Conservation (phyloP, 352 stramenopile genomes). For the Salisapilia sapeloensis region DNA sequence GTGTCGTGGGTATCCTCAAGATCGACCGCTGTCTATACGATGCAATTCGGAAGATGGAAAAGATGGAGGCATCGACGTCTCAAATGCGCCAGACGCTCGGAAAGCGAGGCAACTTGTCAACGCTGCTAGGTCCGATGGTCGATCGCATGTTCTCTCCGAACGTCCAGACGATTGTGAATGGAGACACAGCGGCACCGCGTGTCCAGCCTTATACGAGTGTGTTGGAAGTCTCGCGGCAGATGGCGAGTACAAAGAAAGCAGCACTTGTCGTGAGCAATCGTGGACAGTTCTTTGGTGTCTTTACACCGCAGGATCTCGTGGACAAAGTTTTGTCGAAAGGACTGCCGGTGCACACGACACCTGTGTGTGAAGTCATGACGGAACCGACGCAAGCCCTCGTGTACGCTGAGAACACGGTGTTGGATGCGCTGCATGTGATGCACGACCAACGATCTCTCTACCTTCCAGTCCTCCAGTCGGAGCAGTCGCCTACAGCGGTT, state of each 20-base stretch:
- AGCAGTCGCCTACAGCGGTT: conserved; percentile 40
- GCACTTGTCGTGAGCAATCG: conserved; percentile 89
- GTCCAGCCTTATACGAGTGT: conserved; percentile 84
- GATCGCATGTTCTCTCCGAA: conserved; percentile 80
- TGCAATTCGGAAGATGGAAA: conserved; percentile 95
- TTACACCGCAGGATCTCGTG: conserved; percentile 97
- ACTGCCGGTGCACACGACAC: conserved; percentile 82
- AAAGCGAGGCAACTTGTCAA: conserved; percentile 25
- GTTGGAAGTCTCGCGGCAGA: conserved; percentile 85
- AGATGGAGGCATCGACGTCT: conserved; percentile 61
- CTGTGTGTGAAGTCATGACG: conserved; percentile 85
- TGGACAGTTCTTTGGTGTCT: conserved; percentile 88
- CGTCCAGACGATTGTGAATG: conserved; percentile 69
- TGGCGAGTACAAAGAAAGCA: conserved; percentile 89
- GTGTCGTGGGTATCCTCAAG: conserved; percentile 92
- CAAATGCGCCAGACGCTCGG: conserved; percentile 59
- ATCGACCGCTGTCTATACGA: conserved; percentile 99
- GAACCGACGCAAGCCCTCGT: conserved; percentile 62
- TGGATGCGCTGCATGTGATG: conserved; percentile 81
- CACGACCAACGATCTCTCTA: conserved; percentile 80
- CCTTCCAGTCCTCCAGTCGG: conserved; percentile 59
- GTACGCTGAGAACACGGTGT: conserved; percentile 43
- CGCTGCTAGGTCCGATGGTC: conserved; percentile 69
- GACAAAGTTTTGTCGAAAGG: conserved; percentile 88
- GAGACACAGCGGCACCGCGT: conserved; percentile 54